Base-by-base conservation (phyloP, 352 stramenopile genomes). In the Globisporangium nagaii region DNA sequence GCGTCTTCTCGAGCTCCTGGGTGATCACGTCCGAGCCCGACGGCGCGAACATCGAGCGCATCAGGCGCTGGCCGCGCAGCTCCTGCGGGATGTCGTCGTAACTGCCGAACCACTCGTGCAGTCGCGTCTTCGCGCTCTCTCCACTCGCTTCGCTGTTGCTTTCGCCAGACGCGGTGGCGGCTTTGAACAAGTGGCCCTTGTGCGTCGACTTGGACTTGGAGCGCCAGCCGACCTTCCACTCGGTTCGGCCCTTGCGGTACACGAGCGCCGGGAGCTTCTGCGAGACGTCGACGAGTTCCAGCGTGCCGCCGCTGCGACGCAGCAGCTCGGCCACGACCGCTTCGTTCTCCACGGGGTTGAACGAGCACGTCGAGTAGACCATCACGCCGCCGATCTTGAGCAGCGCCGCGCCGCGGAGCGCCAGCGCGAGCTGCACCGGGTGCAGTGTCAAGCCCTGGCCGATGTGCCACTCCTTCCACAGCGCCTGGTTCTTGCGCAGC, bases 321-420 rank as follows among this genome's bases (percentile, higher is more conserved):
- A 99, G 70, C 22, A 99, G 67, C 60, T 98, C 90, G 1, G 84
- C 79, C 12, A 99, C 95, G n/a, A 99, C 70, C 4, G 97, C 97
- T 70, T 99, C 97, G 71, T 99, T 90, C 76, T 99, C 97, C 11
- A 99, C 81, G 11, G 97, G 97, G 75, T 99, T 99, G 62, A 99
- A 88, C 39, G 88, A 98, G 60, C 97, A 99, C 40, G 94, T 98
- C 28, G 88, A 97, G 66, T 98, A 98, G 3, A 98, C 95, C 83
- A 98, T 95, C 15, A 82, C 66, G 17, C 94, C 95, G 22, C 90
- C 92, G 27, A 97, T 63, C 53, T 89, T 90, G 2, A 98, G 70
- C 22, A 98, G 63, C 22, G 90, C 73, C 22, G 96, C 82, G 10
- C 91, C 93, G 24, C 96, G 84, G 40, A 90, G 60, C 6, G 97